Conservation (phyloP, 2,329 filamentous ascomycete species). For the Colletotrichum sp. region DNA sequence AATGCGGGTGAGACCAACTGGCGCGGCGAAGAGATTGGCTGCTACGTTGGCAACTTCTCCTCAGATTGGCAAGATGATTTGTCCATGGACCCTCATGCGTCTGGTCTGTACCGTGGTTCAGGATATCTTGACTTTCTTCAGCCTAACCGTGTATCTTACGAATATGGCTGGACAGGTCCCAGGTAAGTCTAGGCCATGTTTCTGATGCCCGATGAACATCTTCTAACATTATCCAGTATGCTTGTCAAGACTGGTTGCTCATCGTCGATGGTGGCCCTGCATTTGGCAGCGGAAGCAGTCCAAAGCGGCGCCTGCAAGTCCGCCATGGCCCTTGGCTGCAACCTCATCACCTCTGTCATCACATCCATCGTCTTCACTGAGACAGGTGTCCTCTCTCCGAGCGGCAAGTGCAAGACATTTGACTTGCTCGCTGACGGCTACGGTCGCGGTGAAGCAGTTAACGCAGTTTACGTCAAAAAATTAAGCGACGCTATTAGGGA, state of each 20-base stretch:
- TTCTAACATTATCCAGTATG: conserved; percentile 25
- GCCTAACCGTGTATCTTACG: conserved; percentile 36
- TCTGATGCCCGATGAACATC: background rate
- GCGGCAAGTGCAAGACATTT: conserved; percentile 34
- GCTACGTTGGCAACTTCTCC: conserved; percentile 32
- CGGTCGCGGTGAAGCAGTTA: conserved; percentile 41
- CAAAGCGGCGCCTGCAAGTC: conserved; percentile 27
- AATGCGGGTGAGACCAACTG: conserved; percentile 29
- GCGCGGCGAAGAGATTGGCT: conserved; percentile 29
- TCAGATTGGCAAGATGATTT: conserved; percentile 30
- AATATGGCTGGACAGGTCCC: conserved; percentile 35
- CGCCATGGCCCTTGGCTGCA: conserved; percentile 36
- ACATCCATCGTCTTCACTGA: conserved; percentile 23
- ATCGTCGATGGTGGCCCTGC: conserved; percentile 31
- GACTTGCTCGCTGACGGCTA: conserved; percentile 50
- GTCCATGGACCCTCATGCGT: conserved; percentile 1
- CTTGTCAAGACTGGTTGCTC: conserved; percentile 41
- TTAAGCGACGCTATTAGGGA: conserved; percentile 43
- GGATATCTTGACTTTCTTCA: conserved; percentile 26
- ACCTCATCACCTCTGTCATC: conserved; percentile 29
- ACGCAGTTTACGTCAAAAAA: conserved; percentile 43
- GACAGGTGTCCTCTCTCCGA: conserved; percentile 30
- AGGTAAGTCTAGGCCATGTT: conserved; percentile 22
- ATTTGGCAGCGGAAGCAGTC: conserved; percentile 35
- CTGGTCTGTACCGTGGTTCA: conserved; percentile 23